Evolutionary conservation across 306 rosid species (phyloP), one percentile per base, ranked within the genome.

Genomic region (Glycyrrhiza uralensis): DNA sequence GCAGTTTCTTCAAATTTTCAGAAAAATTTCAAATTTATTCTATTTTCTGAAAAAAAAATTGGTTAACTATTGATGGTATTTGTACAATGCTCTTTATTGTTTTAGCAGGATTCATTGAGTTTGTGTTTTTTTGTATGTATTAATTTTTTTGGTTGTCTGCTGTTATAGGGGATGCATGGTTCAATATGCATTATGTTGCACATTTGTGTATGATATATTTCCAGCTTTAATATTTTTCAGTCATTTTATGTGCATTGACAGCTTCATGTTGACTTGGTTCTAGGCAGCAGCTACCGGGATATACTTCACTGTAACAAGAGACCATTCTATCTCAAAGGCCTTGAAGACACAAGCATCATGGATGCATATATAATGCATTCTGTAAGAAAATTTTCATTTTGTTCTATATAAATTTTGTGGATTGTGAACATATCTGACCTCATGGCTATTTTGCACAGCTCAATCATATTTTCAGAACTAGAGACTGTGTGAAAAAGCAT

Each of bases 301-400:
- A 79, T 93, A 78, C 83, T 91, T 75, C 64, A 87, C 75, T 87
- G 90, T 82, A 85, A 91, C 86, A 93, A 89, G 87, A 91, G 80
- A 51, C 98, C 98, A 12, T 93, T 93, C 80, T 93, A 93, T 84
- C 84, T 80, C 69, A 85, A 83, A 85, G 96, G 96, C 64, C 81
- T 24, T 20, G 89, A 83, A 66, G 97, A 93, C 67, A 79, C 87
- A 3, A 82, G 75, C 68, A 77, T 82, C 66, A 87, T 85, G 97
- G 97, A 93, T 77, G 92, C 92, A 22, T 91, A 91, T 80, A 67
- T 87, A 66, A 83, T 93, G 88, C 98, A 93, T 78, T 83, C 89
- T 49, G 98, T 93, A 74, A 4, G 96, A 52, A 57, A 79, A 68
- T 77, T 75, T 66, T 24, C 59, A 55, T 54, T n/a, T 56, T 64